Conservation (phyloP, 768 basidiomycete genomes). For the Lactarius pseudohatsudake region DNA sequence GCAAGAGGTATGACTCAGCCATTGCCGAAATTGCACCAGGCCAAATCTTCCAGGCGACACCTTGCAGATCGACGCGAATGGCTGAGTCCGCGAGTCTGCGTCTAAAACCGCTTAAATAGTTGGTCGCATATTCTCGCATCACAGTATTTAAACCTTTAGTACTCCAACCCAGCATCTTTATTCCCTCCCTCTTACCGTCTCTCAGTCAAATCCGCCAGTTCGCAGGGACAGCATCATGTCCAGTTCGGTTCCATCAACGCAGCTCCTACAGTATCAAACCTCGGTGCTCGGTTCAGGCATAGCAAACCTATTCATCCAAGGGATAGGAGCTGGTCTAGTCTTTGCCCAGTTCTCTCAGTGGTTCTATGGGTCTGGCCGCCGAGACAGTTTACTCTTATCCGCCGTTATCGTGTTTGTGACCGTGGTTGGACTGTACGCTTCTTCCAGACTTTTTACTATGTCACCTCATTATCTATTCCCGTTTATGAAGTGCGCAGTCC, state of each 20-base stretch:
- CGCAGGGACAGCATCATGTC: conserved; percentile 7
- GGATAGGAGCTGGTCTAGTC: conserved; percentile 12
- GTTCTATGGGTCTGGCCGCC: conserved; percentile 2
- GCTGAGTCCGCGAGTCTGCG: background rate
- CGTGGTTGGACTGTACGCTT: conserved; percentile 9
- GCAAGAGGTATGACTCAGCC: too few relatives aligned
- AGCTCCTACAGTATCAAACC: background rate
- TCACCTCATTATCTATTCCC: background rate
- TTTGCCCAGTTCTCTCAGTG: conserved; percentile 16
- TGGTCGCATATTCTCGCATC: background rate
- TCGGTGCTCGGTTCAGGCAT: conserved; percentile 9
- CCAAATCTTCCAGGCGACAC: background rate
- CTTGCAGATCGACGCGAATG: background rate
- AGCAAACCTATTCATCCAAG: conserved; percentile 6
- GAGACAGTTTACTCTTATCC: background rate
- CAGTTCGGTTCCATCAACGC: background rate
- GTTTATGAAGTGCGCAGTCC: conserved; percentile 6
- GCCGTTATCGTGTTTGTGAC: conserved; percentile 5
- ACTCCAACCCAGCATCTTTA: background rate
- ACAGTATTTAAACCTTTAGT: background rate
- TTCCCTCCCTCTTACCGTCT: background rate
- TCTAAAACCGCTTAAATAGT: background rate
- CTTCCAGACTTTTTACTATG: background rate
- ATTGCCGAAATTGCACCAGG: too few relatives aligned
- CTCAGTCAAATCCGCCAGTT: background rate